A percentile compares a stretch with the other conserved stretches of the same genome.
Evolutionary conservation across 1,284 basidiomycete species (phyloP).

Genomic region (Amylostereum areolatum): DNA sequence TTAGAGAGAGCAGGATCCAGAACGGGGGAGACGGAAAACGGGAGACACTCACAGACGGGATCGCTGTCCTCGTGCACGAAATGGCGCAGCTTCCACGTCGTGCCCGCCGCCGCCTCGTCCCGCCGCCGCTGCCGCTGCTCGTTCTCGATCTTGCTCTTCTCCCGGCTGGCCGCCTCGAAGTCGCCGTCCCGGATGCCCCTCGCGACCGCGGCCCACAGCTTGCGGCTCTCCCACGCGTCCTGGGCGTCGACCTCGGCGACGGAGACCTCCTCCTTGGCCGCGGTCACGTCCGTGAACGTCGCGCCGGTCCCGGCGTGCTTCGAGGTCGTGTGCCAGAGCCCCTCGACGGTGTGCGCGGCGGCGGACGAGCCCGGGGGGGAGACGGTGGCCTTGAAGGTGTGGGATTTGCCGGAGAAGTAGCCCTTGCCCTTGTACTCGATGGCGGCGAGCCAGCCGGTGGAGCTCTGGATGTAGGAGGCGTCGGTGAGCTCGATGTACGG

Average conservation of each 20-base stretch:
- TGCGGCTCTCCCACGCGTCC: slow-evolving; percentile 82
- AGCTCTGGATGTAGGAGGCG: slow-evolving; percentile 78
- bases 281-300: slow-evolving; percentile 60
- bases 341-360: slow-evolving; percentile 65
- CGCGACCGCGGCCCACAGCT: slow-evolving; percentile 83
- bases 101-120: slow-evolving; percentile 74
- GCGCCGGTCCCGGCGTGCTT: slow-evolving; percentile 44
- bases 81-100: slow-evolving; percentile 73
- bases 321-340: slow-evolving; percentile 81
- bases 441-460: slow-evolving; percentile 64
- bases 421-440: slow-evolving; percentile 95
- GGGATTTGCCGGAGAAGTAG: slow-evolving; percentile 91
- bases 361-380: slow-evolving; percentile 34
- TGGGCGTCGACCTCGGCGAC: slow-evolving; percentile 57
- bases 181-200: slow-evolving; percentile 89
- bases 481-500: slow-evolving; percentile 91
- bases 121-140: slow-evolving; percentile 87
- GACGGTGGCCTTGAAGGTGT: slow-evolving; percentile 85
- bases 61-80: slow-evolving; percentile 68
- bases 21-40: not conserved
- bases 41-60: slow-evolving; percentile 52
- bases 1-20: not conserved
- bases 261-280: slow-evolving; percentile 69
- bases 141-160: slow-evolving; percentile 95
- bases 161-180: slow-evolving; percentile 85